phyloP scores from a whole-genome alignment of 371 early-diverging fungal genomes.

The Coemansia sp. region DNA sequence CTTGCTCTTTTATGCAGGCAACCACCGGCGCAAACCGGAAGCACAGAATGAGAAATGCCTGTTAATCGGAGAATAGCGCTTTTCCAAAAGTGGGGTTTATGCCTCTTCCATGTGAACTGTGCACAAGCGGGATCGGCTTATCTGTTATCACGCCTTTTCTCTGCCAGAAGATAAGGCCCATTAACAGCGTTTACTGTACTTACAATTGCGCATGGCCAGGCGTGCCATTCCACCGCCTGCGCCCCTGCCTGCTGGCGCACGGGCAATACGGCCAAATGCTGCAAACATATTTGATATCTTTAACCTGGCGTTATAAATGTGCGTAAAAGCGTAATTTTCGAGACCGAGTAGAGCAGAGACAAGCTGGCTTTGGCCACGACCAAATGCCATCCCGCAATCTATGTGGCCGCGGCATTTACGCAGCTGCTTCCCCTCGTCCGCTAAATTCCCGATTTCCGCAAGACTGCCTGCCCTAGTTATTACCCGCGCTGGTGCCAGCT shows the following conservation, averaged over 20 bases:
- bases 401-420: not conserved
- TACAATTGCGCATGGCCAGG: constrained; percentile 30
- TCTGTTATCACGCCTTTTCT: not conserved
- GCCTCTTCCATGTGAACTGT: not conserved
- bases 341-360: not conserved
- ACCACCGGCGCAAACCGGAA: constrained; percentile 3
- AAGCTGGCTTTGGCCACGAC: not conserved
- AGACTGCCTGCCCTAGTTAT: not conserved
- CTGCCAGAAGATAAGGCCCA: not conserved
- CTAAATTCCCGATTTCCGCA: constrained; percentile 1
- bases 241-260: constrained; percentile 17
- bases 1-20: not conserved
- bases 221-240: not conserved
- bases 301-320: not conserved
- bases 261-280: constrained; percentile 37
- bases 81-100: not conserved
- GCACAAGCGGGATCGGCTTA: not conserved
- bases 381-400: not conserved
- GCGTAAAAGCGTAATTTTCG: not conserved
- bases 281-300: constrained; percentile 22
- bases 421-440: constrained; percentile 9
- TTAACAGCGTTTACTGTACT: constrained; percentile 10
- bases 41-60: not conserved
- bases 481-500: not conserved
- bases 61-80: constrained; percentile 7